A percentile compares a stretch with the other conserved stretches of the same genome.
phyloP scores from a whole-genome alignment of 208 protist species.

The Leptomonas seymouri region DNA sequence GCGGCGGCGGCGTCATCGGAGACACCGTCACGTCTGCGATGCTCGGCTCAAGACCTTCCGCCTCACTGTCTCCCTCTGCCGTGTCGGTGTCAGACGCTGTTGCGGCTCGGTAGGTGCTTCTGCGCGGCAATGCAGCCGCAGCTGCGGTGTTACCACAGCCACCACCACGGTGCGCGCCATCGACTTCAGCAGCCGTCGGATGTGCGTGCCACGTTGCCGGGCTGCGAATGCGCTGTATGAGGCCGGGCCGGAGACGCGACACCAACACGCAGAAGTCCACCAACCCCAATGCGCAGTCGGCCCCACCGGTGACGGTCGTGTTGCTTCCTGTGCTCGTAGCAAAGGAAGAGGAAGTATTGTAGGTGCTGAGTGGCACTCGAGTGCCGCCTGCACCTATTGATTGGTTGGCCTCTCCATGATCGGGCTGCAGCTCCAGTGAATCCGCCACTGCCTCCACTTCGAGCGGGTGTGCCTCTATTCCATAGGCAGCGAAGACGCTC shows the following conservation, averaged over 20 bases:
- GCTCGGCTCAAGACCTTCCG: conserved; percentile 13
- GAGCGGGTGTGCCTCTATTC: conserved; percentile 37
- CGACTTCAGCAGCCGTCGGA: neutral
- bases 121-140: neutral
- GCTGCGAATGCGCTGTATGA: conserved; percentile 63
- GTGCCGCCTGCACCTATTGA: neutral
- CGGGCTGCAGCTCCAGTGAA: conserved; percentile 45
- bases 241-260: conserved; percentile 52
- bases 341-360: neutral
- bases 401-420: no score
- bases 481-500: conserved; percentile 27
- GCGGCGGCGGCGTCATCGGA: conserved; percentile 27
- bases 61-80: neutral
- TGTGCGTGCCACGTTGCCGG: conserved; percentile 15
- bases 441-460: conserved; percentile 71
- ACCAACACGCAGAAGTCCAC: conserved; percentile 76
- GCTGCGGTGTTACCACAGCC: neutral
- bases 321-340: neutral
- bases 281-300: conserved; percentile 26
- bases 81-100: neutral
- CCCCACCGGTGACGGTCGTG: conserved; percentile 18
- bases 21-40: conserved; percentile 37
- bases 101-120: neutral
- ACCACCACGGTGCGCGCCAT: neutral
- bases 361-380: no score